Conservation (phyloP, 305 asterid genomes). For the Caryopteris hybrid region DNA sequence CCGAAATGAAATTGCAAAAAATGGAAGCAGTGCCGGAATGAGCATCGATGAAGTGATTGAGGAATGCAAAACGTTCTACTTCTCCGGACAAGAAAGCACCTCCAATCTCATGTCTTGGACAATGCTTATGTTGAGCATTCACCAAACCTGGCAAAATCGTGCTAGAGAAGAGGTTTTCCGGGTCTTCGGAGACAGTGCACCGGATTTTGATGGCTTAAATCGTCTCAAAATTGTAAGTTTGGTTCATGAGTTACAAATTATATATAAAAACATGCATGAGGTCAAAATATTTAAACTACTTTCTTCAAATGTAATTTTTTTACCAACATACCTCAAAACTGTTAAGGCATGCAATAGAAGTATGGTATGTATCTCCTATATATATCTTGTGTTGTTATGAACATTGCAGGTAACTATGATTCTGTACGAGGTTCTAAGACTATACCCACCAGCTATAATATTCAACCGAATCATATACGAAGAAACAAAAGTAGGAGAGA, state of each 20-base stretch:
- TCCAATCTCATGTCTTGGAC: conserved; percentile 44
- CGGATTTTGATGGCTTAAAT: conserved; percentile 37
- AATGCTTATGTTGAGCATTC: conserved; percentile 36
- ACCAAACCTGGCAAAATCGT: conserved; percentile 37
- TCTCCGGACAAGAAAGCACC: conserved; percentile 46
- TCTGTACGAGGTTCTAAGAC: conserved; percentile 40
- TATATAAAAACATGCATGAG: too few relatives aligned
- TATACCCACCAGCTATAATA: conserved; percentile 43
- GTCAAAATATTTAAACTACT: too few relatives aligned
- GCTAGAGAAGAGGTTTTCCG: conserved; percentile 39
- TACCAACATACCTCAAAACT: too few relatives aligned
- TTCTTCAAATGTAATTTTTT: too few relatives aligned
- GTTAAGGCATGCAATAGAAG: too few relatives aligned
- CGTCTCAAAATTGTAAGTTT: conserved; percentile 47
- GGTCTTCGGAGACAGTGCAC: conserved; percentile 26
- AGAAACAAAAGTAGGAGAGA: conserved; percentile 38
- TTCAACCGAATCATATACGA: conserved; percentile 20
- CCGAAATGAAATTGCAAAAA: conserved; percentile 24
- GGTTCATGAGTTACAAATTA: too few relatives aligned
- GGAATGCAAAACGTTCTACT: conserved; percentile 43
- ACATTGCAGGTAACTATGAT: conserved; percentile 40
- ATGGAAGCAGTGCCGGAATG: conserved; percentile 33
- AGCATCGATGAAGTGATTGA: conserved; percentile 45
- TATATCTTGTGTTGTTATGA: not conserved
- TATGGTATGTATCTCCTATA: too few relatives aligned